Conservation (phyloP, 441 rosid species). For the Gossypium lobatum region DNA sequence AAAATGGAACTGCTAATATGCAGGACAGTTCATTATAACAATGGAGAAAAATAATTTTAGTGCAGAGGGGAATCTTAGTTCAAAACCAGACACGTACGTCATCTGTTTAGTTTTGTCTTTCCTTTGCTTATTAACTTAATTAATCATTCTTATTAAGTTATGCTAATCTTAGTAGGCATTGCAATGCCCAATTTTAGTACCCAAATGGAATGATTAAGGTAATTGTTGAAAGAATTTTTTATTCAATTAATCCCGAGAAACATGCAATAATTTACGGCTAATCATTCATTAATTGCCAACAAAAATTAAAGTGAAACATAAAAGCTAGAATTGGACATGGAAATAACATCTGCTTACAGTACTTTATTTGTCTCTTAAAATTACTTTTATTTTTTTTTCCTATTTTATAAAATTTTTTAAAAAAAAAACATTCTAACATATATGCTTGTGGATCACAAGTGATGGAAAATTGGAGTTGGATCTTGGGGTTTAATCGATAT, state of each 20-base stretch:
- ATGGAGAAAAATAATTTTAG: slow-evolving; percentile 3
- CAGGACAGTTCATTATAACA: slow-evolving; percentile 19
- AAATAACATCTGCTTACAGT: background rate
- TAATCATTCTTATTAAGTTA: too few species aligned
- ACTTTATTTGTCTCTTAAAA: background rate
- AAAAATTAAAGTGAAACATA: background rate
- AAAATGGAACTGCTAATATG: slow-evolving; percentile 13
- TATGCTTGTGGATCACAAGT: too few species aligned
- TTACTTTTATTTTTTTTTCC: too few species aligned
- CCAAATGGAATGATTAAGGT: too few species aligned
- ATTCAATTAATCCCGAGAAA: background rate
- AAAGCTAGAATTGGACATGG: background rate
- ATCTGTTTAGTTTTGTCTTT: background rate
- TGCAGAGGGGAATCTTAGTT: slow-evolving; percentile 14
- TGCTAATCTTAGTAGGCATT: too few species aligned
- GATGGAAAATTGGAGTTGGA: too few species aligned
- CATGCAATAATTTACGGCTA: background rate
- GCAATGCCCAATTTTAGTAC: too few species aligned
- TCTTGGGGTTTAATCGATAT: too few species aligned
- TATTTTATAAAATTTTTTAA: too few species aligned
- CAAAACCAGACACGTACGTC: slow-evolving; percentile 15
- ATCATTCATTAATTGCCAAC: background rate
- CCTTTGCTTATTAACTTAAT: background rate
- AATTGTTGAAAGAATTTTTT: background rate
- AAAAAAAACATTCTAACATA: too few species aligned